Percentiles rank a stretch among this genome's conserved stretches.
phyloP scores from a whole-genome alignment of 768 basidiomycete species.

The Rhodotorula sphaerocarpa region DNA sequence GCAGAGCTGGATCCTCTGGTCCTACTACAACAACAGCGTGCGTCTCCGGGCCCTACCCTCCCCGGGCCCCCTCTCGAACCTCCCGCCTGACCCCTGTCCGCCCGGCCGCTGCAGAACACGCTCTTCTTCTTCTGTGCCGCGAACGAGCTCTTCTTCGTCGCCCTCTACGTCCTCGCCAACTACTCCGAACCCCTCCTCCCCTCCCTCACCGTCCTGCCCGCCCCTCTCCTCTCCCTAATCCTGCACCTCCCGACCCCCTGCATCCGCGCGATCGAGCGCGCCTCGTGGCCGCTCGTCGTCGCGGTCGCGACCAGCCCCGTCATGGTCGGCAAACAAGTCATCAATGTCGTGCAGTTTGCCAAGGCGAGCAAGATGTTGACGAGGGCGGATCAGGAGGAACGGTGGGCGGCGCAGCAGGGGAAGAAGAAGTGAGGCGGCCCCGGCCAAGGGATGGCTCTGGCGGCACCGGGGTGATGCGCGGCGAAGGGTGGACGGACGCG shows the following conservation, averaged over 20 bases:
- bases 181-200: constrained; percentile 56
- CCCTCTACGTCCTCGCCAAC: constrained; percentile 79
- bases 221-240: neutral
- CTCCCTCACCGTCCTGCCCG: constrained; percentile 29
- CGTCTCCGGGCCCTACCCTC: neutral
- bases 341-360: constrained; percentile 95
- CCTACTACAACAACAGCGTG: constrained; percentile 73
- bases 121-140: constrained; percentile 88
- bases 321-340: constrained; percentile 74
- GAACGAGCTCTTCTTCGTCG: constrained; percentile 93
- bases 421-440: constrained; percentile 2
- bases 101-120: constrained; percentile 52
- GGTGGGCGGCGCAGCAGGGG: constrained; percentile 12
- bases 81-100: neutral
- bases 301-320: constrained; percentile 59
- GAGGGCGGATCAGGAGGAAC: constrained; percentile 24
- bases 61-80: neutral
- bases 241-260: constrained; percentile 7
- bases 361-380: constrained; percentile 60
- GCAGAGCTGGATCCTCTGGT: constrained; percentile 80
- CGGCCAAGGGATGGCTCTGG: too few species aligned
- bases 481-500: too few species aligned
- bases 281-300: constrained; percentile 71
- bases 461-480: too few species aligned
- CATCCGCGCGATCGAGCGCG: constrained; percentile 32